These are phyloP conservation scores for Agaricus blazei DNA, from an alignment of 768 basidiomycete species.

Conservation along the genomic window DNA sequence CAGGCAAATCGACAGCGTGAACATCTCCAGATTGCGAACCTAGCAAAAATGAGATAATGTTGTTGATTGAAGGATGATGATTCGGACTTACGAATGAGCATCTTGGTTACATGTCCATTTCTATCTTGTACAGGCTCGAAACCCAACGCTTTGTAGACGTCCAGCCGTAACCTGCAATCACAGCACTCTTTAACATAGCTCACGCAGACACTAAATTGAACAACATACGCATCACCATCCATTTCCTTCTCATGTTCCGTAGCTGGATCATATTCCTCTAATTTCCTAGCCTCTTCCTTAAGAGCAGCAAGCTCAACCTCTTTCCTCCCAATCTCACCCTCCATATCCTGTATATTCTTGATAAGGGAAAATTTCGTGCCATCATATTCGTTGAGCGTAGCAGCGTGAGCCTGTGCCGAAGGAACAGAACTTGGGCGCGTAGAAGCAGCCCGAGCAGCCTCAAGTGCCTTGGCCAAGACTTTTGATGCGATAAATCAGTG, in stretches of 20 bases:
- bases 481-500: not conserved
- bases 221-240: conserved; percentile 60
- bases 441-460: conserved; percentile 67
- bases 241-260: conserved; percentile 65
- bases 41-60: conserved; percentile 19
- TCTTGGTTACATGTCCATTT: conserved; percentile 44
- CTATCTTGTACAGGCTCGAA: conserved; percentile 62
- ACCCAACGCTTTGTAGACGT: conserved; percentile 66
- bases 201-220: not conserved
- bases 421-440: conserved; percentile 67
- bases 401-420: conserved; percentile 56
- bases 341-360: conserved; percentile 72
- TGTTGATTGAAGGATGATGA: not conserved
- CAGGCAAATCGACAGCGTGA: conserved; percentile 32
- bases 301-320: conserved; percentile 67
- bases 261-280: conserved; percentile 71
- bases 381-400: conserved; percentile 62
- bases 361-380: conserved; percentile 55
- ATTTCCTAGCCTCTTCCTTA: conserved; percentile 53
- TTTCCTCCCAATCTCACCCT: conserved; percentile 57
- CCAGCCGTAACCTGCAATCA: conserved; percentile 51
- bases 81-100: conserved; percentile 60
- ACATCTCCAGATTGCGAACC: conserved; percentile 46
- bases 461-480: conserved; percentile 64
- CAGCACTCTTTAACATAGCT: conserved; percentile 1